Evolutionary conservation across 2,329 filamentous ascomycete species (phyloP).

Genomic region (Lasiodiplodia theobromae): DNA sequence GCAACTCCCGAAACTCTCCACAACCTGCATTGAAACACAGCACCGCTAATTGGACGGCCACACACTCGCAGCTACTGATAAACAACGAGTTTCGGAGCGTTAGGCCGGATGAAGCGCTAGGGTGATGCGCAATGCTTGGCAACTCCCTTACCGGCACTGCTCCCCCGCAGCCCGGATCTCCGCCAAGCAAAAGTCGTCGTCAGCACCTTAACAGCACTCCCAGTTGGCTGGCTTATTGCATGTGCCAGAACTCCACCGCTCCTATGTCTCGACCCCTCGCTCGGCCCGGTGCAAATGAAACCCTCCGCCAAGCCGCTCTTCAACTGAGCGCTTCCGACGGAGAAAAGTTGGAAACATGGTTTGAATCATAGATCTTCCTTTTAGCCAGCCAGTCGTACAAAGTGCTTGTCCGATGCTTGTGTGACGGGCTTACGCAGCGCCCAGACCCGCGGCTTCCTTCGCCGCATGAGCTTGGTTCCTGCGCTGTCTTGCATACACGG

Average conservation of each 20-base stretch:
- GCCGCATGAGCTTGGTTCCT: constrained; percentile 6
- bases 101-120: constrained; percentile 7
- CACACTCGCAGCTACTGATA: background rate
- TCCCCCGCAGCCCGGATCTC: constrained; percentile 7
- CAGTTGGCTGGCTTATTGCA: constrained; percentile 17
- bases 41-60: background rate
- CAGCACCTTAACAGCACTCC: constrained; percentile 22
- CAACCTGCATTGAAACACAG: background rate
- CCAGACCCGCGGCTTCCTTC: background rate
- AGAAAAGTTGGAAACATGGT: constrained; percentile 3
- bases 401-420: constrained; percentile 13
- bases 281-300: constrained; percentile 9
- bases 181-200: constrained; percentile 26
- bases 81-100: constrained; percentile 1
- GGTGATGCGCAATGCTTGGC: constrained; percentile 1
- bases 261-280: background rate
- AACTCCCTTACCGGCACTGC: constrained; percentile 1
- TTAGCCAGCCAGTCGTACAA: constrained; percentile 10
- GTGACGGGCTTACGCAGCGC: constrained; percentile 21
- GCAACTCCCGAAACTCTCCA: background rate
- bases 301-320: background rate
- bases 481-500: background rate
- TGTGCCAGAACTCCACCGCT: constrained; percentile 10
- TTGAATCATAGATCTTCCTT: background rate
- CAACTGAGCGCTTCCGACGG: constrained; percentile 7